Evolutionary conservation across 768 basidiomycete genomes (phyloP).

Genomic region (Trametopsis cervina): DNA sequence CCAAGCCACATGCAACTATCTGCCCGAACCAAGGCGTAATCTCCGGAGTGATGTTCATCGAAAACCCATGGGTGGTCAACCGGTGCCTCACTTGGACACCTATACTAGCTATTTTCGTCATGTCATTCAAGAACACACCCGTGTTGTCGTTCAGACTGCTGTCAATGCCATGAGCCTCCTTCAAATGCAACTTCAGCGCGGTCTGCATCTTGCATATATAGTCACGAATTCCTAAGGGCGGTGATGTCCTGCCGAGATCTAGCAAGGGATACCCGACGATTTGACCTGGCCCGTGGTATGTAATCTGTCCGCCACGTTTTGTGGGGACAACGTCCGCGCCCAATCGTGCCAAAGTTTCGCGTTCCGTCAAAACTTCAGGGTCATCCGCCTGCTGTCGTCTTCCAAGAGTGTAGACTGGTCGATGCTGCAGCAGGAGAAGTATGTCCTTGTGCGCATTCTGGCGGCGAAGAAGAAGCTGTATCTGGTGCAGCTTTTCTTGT

Average conservation of each 20-base stretch:
- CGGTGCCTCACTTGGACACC: conserved; percentile 95
- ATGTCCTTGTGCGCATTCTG: conserved; percentile 42
- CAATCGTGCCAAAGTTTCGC: conserved; percentile 53
- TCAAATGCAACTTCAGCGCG: conserved; percentile 57
- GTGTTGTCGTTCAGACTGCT: conserved; percentile 70
- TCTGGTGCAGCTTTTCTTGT: conserved; percentile 63
- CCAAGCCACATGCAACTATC: conserved; percentile 87
- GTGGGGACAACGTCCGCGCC: conserved; percentile 88
- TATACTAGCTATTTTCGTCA: conserved; percentile 88
- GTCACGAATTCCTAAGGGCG: conserved; percentile 63
- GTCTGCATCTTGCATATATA: conserved; percentile 84
- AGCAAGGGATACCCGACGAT: conserved; percentile 92
- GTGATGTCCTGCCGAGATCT: conserved; percentile 76
- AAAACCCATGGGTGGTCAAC: conserved; percentile 92
- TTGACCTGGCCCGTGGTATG: conserved; percentile 97
- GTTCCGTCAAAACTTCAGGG: conserved; percentile 51
- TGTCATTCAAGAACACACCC: conserved; percentile 79
- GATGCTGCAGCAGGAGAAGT: conserved; percentile 79
- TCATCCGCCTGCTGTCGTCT: conserved; percentile 60
- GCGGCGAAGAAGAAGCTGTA: conserved; percentile 54
- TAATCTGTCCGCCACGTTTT: conserved; percentile 85
- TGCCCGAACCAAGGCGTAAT: conserved; percentile 81
- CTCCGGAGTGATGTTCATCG: conserved; percentile 81
- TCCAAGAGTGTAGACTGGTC: conserved; percentile 94
- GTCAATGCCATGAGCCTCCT: conserved; percentile 49